A percentile compares a stretch with the other conserved stretches of the same genome.
These are phyloP conservation scores for Aspergillus terreus DNA, from an alignment of 2,329 filamentous ascomycete genomes.

Conservation along the genomic window DNA sequence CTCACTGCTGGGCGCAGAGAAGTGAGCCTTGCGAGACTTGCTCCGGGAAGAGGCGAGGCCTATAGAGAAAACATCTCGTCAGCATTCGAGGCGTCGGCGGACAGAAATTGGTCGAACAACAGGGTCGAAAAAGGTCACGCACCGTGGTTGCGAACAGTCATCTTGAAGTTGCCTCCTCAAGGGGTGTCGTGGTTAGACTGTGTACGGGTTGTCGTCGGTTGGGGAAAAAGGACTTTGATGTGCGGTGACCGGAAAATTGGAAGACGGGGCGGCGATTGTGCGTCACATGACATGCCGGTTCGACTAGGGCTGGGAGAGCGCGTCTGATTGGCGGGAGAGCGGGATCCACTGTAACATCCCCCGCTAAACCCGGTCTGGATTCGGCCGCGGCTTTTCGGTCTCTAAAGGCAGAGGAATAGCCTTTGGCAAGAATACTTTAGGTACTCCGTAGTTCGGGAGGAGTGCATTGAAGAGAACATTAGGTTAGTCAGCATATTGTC, in stretches of 20 bases:
- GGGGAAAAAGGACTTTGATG: slow-evolving; percentile 6
- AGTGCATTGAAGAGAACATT: too few relatives aligned
- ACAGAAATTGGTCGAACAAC: background rate
- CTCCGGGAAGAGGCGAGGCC: slow-evolving; percentile 71
- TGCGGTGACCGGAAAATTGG: slow-evolving; percentile 17
- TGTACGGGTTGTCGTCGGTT: slow-evolving; percentile 15
- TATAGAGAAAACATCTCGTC: slow-evolving; percentile 21
- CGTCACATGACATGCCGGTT: slow-evolving; percentile 26
- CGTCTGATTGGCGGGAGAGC: too few relatives aligned
- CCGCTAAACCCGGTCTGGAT: too few relatives aligned
- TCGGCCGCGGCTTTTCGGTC: too few relatives aligned
- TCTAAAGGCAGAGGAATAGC: too few relatives aligned
- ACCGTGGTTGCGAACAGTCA: slow-evolving; percentile 31
- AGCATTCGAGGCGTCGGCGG: slow-evolving; percentile 4
- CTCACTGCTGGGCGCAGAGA: slow-evolving; percentile 63
- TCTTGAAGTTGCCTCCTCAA: slow-evolving; percentile 25
- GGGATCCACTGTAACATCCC: too few relatives aligned
- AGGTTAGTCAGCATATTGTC: too few relatives aligned
- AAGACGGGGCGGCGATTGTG: slow-evolving; percentile 17
- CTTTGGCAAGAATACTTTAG: too few relatives aligned
- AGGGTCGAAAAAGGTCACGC: slow-evolving; percentile 11
- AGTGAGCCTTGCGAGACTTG: slow-evolving; percentile 99
- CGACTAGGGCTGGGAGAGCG: slow-evolving; percentile 16
- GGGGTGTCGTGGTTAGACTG: slow-evolving; percentile 13
- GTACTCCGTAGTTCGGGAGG: too few relatives aligned